Conservation (phyloP, 164 flowering plant species). For the Macadamia integrifolia region DNA sequence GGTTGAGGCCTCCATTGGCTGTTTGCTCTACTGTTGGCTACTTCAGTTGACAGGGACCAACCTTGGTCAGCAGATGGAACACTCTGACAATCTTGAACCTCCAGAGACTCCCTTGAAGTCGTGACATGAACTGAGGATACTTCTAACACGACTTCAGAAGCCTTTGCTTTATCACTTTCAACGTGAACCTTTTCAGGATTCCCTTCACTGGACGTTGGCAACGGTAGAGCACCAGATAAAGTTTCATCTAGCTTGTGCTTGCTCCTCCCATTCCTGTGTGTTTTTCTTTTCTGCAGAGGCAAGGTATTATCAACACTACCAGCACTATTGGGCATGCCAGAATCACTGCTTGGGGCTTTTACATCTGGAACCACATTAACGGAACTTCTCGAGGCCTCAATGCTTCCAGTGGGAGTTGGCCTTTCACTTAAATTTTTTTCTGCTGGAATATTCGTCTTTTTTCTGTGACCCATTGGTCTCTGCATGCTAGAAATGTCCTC, state of each 20-base stretch:
- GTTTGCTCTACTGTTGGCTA: constrained; percentile 32
- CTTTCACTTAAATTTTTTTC: constrained; percentile 27
- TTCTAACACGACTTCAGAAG: constrained; percentile 26
- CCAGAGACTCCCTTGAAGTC: constrained; percentile 7
- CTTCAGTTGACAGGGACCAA: constrained; percentile 39
- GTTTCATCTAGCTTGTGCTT: constrained; percentile 54
- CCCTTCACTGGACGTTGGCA: constrained; percentile 8
- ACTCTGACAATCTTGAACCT: constrained; percentile 17
- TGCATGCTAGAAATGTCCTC: constrained; percentile 35
- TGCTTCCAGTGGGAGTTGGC: constrained; percentile 6
- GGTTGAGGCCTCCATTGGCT: constrained; percentile 11
- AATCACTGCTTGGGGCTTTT: constrained; percentile 19
- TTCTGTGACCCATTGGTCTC: constrained; percentile 44
- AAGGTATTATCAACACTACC: constrained; percentile 27
- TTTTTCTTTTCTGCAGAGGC: constrained; percentile 45
- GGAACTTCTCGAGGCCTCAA: constrained; percentile 19
- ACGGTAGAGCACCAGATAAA: constrained; percentile 16
- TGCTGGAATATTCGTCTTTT: constrained; percentile 32
- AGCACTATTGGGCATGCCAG: constrained; percentile 17
- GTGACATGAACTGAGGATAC: constrained; percentile 19
- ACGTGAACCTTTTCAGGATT: constrained; percentile 17
- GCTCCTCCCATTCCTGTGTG: constrained; percentile 44
- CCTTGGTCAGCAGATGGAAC: constrained; percentile 28
- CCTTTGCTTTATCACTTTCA: constrained; percentile 28
- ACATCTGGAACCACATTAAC: constrained; percentile 20